Evolutionary conservation across 1,139 yeast genomes (phyloP).

Genomic region (Suhomyces coccinellae): DNA sequence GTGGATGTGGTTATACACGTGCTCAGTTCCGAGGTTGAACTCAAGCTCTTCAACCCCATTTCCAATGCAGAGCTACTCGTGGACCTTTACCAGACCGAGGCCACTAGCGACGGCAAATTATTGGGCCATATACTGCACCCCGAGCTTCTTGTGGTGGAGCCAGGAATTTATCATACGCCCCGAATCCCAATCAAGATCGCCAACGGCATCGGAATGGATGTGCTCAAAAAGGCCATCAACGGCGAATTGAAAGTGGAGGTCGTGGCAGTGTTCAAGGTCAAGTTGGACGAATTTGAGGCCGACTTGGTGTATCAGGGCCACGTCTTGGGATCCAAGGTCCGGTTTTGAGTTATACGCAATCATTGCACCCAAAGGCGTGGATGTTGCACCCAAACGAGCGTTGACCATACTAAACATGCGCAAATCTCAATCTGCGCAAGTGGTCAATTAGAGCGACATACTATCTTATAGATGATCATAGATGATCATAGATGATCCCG

Average conservation of each 20-base stretch:
- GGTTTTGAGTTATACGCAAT: conserved; percentile 24
- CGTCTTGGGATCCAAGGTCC: conserved; percentile 42
- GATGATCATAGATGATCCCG: no score
- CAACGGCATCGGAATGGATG: conserved; percentile 49
- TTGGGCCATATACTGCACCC: conserved; percentile 46
- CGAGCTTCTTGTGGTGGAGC: conserved; percentile 41
- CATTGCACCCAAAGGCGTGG: no score
- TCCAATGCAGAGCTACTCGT: conserved; percentile 42
- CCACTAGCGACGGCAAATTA: conserved; percentile 43
- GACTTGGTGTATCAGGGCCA: conserved; percentile 46
- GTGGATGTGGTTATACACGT: conserved; percentile 52
- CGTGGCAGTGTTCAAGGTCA: conserved; percentile 40
- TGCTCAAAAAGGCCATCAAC: conserved; percentile 49
- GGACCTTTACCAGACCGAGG: conserved; percentile 45
- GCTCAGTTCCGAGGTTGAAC: conserved; percentile 51
- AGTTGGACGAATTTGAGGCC: conserved; percentile 37
- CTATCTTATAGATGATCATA: no score
- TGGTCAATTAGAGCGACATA: no score
- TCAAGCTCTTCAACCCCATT: conserved; percentile 54
- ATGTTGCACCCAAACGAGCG: background rate
- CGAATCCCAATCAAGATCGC: conserved; percentile 49
- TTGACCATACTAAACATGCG: no score
- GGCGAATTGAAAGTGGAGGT: conserved; percentile 52
- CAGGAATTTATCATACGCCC: conserved; percentile 52
- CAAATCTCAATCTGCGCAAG: no score